Base-by-base conservation (phyloP, 306 rosid species). In the Cicer chorassanicum region DNA sequence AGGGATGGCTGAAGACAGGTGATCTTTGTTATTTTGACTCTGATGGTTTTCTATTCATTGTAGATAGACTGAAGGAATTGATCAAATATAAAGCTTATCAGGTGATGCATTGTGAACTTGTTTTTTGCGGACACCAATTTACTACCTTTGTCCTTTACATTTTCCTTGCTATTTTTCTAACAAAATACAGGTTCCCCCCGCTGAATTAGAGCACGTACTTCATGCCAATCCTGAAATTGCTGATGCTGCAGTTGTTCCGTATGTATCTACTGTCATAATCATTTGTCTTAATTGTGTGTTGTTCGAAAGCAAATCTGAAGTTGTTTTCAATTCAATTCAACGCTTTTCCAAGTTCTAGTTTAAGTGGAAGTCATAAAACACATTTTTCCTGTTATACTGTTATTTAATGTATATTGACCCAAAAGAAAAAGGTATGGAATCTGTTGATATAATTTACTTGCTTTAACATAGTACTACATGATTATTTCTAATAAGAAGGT, bases 11-110 rank as follows among this genome's bases (percentile, higher is more conserved):
- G 19, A 94, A 90, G 86, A 91, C 97, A 0, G 97, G 98, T 0
- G 98, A 94, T 88, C 97, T 94, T 67, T 94, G 97, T 75, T 88
- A 85, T 79, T 94, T 94, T 78, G 96, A 94, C 74, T 87, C 92
- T n/a, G 85, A 87, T 39, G 97, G 98, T 21, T 90, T 68, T 75
- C 85, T 94, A 38, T 91, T 75, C 81, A 84, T 94, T 18, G 93
- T 94, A 19, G 98, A 91, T 77, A 87, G 97, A 50, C 80, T 94
- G 24, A 94, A 94, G 86, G 98, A 94, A 72, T 83, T 94, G 89
- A 94, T 94, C 70, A 90, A 94, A 80, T 94, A 91, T 88, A 94
- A 91, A 78, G 98, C 83, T 34, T 91, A 90, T 90, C 97, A 92
- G 92, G 97, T 94, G 78, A 88, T 39, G 51, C 42, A 36, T 36